A percentile compares a stretch with the other conserved stretches of the same genome.
Evolutionary conservation across 352 stramenopile species (phyloP).

Genomic region (Phytophthora sp.): DNA sequence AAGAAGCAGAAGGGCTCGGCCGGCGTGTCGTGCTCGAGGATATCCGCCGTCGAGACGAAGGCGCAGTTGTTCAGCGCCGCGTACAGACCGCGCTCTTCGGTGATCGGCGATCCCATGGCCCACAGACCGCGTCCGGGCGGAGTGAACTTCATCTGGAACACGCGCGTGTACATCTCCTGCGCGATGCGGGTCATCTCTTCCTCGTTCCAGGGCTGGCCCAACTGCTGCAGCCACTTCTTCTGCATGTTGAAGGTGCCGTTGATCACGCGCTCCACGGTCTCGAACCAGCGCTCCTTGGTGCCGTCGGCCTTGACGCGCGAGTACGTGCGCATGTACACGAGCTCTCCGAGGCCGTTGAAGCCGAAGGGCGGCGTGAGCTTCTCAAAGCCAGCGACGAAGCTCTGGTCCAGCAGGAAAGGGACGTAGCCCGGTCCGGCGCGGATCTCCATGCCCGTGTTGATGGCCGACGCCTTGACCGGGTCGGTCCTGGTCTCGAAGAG

Average conservation of each 20-base stretch:
- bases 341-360: slow-evolving; percentile 94
- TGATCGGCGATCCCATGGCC: slow-evolving; percentile 94
- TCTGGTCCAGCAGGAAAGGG: slow-evolving; percentile 32
- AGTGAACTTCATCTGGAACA: slow-evolving; percentile 96
- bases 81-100: slow-evolving; percentile 80
- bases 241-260: slow-evolving; percentile 95
- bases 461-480: slow-evolving; percentile 5
- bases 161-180: slow-evolving; percentile 92
- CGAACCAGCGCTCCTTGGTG: slow-evolving; percentile 87
- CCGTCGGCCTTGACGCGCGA: slow-evolving; percentile 83
- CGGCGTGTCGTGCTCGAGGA: slow-evolving; percentile 59
- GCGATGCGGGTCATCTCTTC: slow-evolving; percentile 50
- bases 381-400: slow-evolving; percentile 64
- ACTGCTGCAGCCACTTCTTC: slow-evolving; percentile 79
- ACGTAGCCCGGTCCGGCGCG: slow-evolving; percentile 23
- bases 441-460: slow-evolving; percentile 21
- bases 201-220: slow-evolving; percentile 75
- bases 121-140: slow-evolving; percentile 92
- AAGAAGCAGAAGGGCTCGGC: slow-evolving; percentile 93
- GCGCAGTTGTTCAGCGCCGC: slow-evolving; percentile 95
- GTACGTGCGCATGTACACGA: slow-evolving; percentile 94
- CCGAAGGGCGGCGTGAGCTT: slow-evolving; percentile 80
- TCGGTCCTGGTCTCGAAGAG: slow-evolving; percentile 14
- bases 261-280: slow-evolving; percentile 93
- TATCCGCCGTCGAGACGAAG: slow-evolving; percentile 90